Evolutionary conservation across 768 basidiomycete species (phyloP), one percentile per base, ranked within the genome.

Genomic region (Rhodotorula sphaerocarpa): DNA sequence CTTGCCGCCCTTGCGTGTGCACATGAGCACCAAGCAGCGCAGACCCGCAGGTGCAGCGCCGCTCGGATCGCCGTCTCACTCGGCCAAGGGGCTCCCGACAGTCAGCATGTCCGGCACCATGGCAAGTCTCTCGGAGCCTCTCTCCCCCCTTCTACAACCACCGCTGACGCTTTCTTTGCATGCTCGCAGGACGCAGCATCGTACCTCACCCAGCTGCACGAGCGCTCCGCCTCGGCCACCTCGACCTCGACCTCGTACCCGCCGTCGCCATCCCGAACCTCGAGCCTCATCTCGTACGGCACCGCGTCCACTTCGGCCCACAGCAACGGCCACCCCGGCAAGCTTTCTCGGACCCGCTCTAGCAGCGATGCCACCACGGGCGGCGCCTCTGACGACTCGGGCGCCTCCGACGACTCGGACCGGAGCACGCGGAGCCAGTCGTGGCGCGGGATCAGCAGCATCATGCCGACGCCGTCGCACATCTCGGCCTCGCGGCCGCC

Each of bases 281-380:
- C 66, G 21, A 63, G 61, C 20, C 66, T 67, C 58, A 34, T 67
- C 50, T 63, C 61, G 39, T 67, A 67, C 58, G 57, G 39, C n/a
- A 45, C 59, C 25, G 21, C 56, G 21, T 46, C 42, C 25, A 52
- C 36, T 9, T 39, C 36, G 36, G 9, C 36, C n/a, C n/a, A n/a
- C n/a, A 16, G 9, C 36, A 16, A 10, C 36, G 36, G 42, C 42
- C 33, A 31, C 5, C 45, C 55, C 2, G 45, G 34, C 7, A 27
- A 11, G 31, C 21, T 10, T 25, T 15, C 27, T 5, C 39, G 61
- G 27, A 36, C 44, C 9, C 54, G 61, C n/a, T 51, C 61, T 0
- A 39, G 54, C 30, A 59, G 57, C 30, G 65, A 62, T 15, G 50
- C 65, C 11, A 51, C 51, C 3, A n/a, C 47, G 16, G 55, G 48